These are phyloP conservation scores for Cladosporium sp. DNA, from an alignment of 2,329 filamentous ascomycete genomes.

Conservation along the genomic window DNA sequence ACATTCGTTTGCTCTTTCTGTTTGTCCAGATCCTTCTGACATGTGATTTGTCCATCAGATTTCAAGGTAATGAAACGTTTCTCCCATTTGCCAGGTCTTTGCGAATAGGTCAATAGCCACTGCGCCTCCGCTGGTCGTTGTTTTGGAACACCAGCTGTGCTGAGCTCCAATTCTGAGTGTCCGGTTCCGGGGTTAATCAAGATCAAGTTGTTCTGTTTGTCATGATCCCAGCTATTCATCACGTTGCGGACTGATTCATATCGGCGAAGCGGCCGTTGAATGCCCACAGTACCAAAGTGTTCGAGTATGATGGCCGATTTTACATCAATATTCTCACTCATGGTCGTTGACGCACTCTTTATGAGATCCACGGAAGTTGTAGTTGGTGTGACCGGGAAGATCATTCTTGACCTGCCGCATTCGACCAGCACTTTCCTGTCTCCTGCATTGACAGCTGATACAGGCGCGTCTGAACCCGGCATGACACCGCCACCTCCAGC, in stretches of 20 bases:
- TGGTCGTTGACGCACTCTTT: conserved; percentile 61
- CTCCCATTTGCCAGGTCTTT: conserved; percentile 81
- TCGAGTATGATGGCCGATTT: conserved; percentile 73
- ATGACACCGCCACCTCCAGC: conserved; percentile 50
- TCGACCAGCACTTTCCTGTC: conserved; percentile 74
- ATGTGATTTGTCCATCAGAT: conserved; percentile 67
- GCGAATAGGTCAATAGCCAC: conserved; percentile 76
- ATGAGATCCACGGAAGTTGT: conserved; percentile 76
- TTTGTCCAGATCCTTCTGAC: conserved; percentile 68
- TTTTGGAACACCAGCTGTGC: conserved; percentile 62
- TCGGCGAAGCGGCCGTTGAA: conserved; percentile 78
- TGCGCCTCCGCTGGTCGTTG: conserved; percentile 65
- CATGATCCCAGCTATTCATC: conserved; percentile 88
- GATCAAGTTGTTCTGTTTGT: conserved; percentile 72
- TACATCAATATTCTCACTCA: conserved; percentile 65
- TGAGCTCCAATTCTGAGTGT: conserved; percentile 60
- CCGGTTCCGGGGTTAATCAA: conserved; percentile 60
- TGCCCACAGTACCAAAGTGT: conserved; percentile 69
- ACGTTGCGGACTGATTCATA: conserved; percentile 87
- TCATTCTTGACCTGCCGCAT: conserved; percentile 68
- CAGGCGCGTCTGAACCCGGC: conserved; percentile 69
- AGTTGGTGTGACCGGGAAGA: conserved; percentile 69
- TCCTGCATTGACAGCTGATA: conserved; percentile 76
- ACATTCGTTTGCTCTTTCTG: conserved; percentile 69
- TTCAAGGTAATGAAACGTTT: conserved; percentile 78